Evolutionary conservation across 2,329 filamentous ascomycete species (phyloP), one percentile per base, ranked within the genome.

Genomic region (Calonectria crousiana): DNA sequence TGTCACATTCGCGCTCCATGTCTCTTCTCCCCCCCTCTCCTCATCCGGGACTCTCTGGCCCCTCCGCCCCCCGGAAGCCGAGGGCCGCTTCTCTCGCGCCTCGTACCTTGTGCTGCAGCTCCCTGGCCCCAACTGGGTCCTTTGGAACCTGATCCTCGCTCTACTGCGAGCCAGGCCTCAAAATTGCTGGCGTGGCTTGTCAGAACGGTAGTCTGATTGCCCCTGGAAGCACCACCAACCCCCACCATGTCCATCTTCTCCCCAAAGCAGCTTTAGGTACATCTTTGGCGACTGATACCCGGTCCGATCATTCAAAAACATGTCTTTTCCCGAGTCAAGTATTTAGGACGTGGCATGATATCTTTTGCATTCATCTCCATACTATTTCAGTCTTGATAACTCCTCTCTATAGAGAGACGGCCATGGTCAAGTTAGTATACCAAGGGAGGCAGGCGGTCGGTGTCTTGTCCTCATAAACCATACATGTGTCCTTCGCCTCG

Each of bases 41-140:
- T 62, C 56, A 62, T 28, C 30, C 36, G 60, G 20, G 34, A 36
- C 68, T 71, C 60, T 28, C 36, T 56, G 34, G 58, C 66, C 52
- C 51, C 60, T 62, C 67, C 71, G 41, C 60, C 53, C 53, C 60
- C 65, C 78, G 78, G 78, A 78, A 78, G 74, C 78, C 78, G 78
- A 80, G 66, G 62, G 78, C 36, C 66, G 70, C 41, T n/a, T 36
- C 6, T 58, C 36, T 44, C 38, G 26, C 28, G 28, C 30, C 26
- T 20, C 18, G 26, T 49, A 26, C 38, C 41, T 65, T 28, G n/a
- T 34, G 41, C 71, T 65, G 60, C 60, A 70, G 60, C 44, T 26
- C 51, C 67, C 62, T 51, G 53, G 47, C 32, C 44, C 16, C 56
- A 49, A 58, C 51, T 69, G 53, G 53, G 26, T 28, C 64, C 52